These are phyloP conservation scores for Morella rubra DNA, from an alignment of 306 rosid species.

Conservation along the genomic window DNA sequence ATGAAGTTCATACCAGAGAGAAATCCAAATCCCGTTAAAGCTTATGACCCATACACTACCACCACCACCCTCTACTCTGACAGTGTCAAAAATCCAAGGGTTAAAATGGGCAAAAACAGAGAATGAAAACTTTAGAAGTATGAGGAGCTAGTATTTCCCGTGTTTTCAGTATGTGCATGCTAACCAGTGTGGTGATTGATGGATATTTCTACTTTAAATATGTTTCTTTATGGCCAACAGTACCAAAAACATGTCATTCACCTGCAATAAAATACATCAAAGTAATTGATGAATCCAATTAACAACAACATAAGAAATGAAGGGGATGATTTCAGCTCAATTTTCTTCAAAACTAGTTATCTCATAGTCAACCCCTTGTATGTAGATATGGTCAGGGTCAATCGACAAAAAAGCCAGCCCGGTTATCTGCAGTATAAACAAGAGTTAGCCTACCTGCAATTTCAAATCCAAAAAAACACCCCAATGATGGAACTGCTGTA, in stretches of 20 bases:
- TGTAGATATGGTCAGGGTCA: constrained; percentile 65
- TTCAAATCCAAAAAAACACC: constrained; percentile 9
- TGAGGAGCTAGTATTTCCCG: no score
- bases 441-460: constrained; percentile 15
- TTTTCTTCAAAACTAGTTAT: constrained; percentile 29
- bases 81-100: no score
- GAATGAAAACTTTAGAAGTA: no score
- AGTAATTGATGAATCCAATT: background rate
- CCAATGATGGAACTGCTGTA: background rate
- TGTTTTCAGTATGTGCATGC: background rate
- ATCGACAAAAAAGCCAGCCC: constrained; percentile 75
- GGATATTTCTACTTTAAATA: background rate
- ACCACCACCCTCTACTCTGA: no score
- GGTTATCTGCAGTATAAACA: constrained; percentile 63
- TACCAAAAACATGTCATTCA: background rate
- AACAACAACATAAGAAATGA: no score
- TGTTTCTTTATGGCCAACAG: background rate
- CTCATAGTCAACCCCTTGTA: constrained; percentile 96
- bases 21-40: no score
- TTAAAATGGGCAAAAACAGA: no score
- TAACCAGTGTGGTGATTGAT: background rate
- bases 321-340: constrained; percentile 2
- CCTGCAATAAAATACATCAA: background rate
- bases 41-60: no score
- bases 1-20: no score